Evolutionary conservation across 2,329 filamentous ascomycete genomes (phyloP), one percentile per base, ranked within the genome.

Genomic region (Hypoxylon sp.): DNA sequence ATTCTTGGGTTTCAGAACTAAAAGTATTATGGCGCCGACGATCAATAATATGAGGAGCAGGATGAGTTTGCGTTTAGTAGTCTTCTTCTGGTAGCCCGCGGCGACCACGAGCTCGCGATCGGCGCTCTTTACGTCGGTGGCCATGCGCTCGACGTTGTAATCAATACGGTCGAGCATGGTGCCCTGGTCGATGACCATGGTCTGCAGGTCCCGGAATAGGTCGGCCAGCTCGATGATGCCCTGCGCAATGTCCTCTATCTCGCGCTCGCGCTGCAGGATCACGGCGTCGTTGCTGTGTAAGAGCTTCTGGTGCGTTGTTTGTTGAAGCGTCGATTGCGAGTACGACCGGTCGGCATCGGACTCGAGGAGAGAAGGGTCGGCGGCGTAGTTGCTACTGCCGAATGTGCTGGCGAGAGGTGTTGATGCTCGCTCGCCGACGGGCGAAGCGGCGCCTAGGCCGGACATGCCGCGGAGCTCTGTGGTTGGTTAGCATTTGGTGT

Each of bases 181-280:
- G 59, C 94, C 94, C 80, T 96, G 92, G 77, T 96, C 92, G 72
- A 97, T 94, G 74, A 97, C 94, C 94, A 99, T 98, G 52, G 87
- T 91, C 81, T 99, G 96, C 31, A 99, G 84, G 76, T 99, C 96
- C 69, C 97, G 93, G 84, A 99, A 99, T 55, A 99, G 93, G 79
- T 98, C 96, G 3, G 95, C 93, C 6, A 99, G 85, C 78, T 98
- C 95, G 76, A 99, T 98, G 80, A 99, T 98, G 64, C 96, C 95
- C 78, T 98, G 94, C 1, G 96, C 96, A 71, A 99, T 99, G 74
- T 98, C 94, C 77, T 97, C 97, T 75, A 99, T 99, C 80, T 98
- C 96, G 44, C 92, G 91, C 81, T 99, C 96, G 71, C 96, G 92
- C 79, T 98, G 96, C 68, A 91, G 88, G 74, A 99, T 98, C 39